These are phyloP conservation scores for Suhomyces wounanorum DNA, from an alignment of 1,139 yeast species.

Conservation along the genomic window DNA sequence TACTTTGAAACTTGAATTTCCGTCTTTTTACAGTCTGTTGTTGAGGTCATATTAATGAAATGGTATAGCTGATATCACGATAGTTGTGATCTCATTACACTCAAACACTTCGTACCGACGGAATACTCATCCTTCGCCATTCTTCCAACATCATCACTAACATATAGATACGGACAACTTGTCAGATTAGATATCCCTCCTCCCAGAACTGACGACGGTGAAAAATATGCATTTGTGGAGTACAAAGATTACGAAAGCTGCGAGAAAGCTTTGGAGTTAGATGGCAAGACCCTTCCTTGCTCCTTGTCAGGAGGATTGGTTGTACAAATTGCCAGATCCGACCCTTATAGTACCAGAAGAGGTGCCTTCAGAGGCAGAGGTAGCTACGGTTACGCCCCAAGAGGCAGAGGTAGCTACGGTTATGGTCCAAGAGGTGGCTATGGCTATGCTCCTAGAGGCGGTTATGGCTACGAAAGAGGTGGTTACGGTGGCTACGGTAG, in stretches of 20 bases:
- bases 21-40: no score
- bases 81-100: no score
- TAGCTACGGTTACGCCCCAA: constrained; percentile 15
- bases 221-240: constrained; percentile 75
- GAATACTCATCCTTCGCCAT: not conserved
- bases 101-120: not conserved
- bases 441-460: constrained; percentile 20
- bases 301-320: constrained; percentile 42
- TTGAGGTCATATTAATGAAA: no score
- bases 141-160: constrained; percentile 14
- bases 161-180: constrained; percentile 57
- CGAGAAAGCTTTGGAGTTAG: constrained; percentile 58
- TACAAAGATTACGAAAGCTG: constrained; percentile 61
- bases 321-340: constrained; percentile 63
- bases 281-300: constrained; percentile 47
- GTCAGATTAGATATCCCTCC: constrained; percentile 73
- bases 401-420: constrained; percentile 21
- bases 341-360: constrained; percentile 45
- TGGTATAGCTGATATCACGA: no score
- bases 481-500: constrained; percentile 23
- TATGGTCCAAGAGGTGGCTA: constrained; percentile 20
- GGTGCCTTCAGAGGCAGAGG: constrained; percentile 29
- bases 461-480: constrained; percentile 24
- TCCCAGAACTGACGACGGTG: constrained; percentile 62
- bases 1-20: no score